A percentile compares a stretch with the other conserved stretches of the same genome.
These are phyloP conservation scores for Penicillium sp. DNA, from an alignment of 2,329 filamentous ascomycete genomes.

Conservation along the genomic window DNA sequence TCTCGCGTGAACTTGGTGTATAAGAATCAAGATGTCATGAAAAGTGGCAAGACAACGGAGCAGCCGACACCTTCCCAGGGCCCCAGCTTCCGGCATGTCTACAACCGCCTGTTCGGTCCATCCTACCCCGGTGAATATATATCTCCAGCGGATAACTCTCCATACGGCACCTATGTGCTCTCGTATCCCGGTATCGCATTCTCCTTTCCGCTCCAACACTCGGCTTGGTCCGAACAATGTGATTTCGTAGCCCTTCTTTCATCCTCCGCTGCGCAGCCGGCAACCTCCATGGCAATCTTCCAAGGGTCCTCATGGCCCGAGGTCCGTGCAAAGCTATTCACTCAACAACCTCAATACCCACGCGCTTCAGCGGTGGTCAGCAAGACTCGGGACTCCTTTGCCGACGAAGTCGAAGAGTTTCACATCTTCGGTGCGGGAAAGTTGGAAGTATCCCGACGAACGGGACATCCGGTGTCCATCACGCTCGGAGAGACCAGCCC, in stretches of 20 bases:
- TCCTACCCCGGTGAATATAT: conserved; percentile 95
- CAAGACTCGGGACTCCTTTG: conserved; percentile 76
- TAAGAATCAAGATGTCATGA: conserved; percentile 78
- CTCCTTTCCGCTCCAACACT: conserved; percentile 77
- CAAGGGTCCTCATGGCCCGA: conserved; percentile 89
- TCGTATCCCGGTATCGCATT: conserved; percentile 96
- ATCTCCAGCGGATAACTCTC: conserved; percentile 60
- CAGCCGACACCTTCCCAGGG: conserved; percentile 53
- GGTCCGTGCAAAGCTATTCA: conserved; percentile 76
- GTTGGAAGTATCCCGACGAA: conserved; percentile 76
- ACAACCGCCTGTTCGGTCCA: conserved; percentile 89
- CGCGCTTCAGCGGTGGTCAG: conserved; percentile 70
- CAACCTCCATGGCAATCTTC: conserved; percentile 88
- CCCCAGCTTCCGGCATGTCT: conserved; percentile 85
- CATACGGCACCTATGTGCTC: conserved; percentile 78
- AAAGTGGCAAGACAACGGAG: conserved; percentile 47
- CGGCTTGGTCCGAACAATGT: conserved; percentile 71
- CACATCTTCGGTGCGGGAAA: conserved; percentile 77
- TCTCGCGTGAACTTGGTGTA: conserved; percentile 82
- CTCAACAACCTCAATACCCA: conserved; percentile 71
- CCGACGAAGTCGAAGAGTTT: conserved; percentile 85
- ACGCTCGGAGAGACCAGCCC: conserved; percentile 83
- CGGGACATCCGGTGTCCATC: conserved; percentile 70
- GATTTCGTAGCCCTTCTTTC: conserved; percentile 88
- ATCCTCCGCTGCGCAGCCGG: conserved; percentile 74